A percentile compares a stretch with the other conserved stretches of the same genome.
These are phyloP conservation scores for Ceratocystis smalleyi DNA, from an alignment of 2,329 filamentous ascomycete species.

Conservation along the genomic window DNA sequence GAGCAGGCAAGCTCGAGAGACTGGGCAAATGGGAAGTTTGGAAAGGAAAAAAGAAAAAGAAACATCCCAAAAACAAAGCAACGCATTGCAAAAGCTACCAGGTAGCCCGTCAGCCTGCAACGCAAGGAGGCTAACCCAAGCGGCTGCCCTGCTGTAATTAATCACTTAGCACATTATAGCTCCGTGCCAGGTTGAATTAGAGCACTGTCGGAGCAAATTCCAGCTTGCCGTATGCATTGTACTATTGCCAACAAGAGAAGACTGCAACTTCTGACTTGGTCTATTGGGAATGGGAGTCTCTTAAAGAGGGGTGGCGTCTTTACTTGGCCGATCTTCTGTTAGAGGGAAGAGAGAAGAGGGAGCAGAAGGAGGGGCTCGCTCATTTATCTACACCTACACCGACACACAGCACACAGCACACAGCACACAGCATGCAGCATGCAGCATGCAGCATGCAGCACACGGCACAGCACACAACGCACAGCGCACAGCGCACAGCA, in stretches of 20 bases:
- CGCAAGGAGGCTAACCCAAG: background rate
- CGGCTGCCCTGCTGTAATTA: background rate
- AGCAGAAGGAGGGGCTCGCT: background rate
- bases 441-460: too few species aligned
- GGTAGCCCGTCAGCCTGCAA: background rate
- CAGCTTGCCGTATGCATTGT: background rate
- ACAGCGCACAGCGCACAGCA: background rate
- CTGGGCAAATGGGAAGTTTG: background rate
- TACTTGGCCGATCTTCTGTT: background rate
- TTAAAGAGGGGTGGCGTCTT: background rate
- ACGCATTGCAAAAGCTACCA: background rate
- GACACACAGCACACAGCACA: background rate
- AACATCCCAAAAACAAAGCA: too few species aligned
- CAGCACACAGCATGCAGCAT: too few species aligned
- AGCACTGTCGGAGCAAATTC: background rate
- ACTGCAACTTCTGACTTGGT: background rate
- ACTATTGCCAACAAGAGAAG: background rate
- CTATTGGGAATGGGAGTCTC: background rate
- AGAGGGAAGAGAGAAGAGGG: background rate
- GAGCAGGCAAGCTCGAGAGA: background rate
- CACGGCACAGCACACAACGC: background rate
- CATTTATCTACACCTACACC: background rate
- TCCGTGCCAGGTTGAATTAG: background rate
- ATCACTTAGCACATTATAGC: background rate
- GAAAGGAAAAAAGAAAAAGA: too few species aligned